Conservation (phyloP, 768 basidiomycete species). For the Cystoderma amianthinum region DNA sequence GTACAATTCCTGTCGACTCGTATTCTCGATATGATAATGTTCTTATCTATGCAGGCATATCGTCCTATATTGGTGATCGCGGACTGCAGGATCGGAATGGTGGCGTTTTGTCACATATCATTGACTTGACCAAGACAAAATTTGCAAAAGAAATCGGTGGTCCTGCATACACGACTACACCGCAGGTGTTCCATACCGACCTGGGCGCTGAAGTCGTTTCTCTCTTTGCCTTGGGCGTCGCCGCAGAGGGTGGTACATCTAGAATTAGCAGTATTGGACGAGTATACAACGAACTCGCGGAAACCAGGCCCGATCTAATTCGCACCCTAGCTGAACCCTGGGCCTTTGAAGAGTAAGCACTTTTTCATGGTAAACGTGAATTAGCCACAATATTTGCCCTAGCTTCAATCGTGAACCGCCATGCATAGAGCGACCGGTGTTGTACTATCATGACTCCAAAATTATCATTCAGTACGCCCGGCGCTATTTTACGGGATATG, state of each 20-base stretch:
- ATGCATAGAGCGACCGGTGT: constrained; percentile 28
- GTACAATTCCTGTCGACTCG: constrained; percentile 35
- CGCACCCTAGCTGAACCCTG: constrained; percentile 32
- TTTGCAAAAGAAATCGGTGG: constrained; percentile 28
- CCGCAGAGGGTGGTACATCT: constrained; percentile 36
- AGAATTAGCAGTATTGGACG: constrained; percentile 36
- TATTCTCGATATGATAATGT: constrained; percentile 32
- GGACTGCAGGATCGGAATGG: constrained; percentile 15
- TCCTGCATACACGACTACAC: constrained; percentile 41
- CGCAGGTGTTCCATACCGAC: constrained; percentile 46
- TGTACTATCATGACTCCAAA: constrained; percentile 30
- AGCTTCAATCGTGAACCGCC: constrained; percentile 31
- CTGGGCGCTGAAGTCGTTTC: constrained; percentile 35
- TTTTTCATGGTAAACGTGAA: not conserved
- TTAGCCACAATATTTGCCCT: not conserved
- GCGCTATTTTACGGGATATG: constrained; percentile 19
- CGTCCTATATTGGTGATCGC: constrained; percentile 12
- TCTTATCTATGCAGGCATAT: constrained; percentile 34
- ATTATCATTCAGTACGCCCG: constrained; percentile 41
- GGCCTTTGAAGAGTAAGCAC: constrained; percentile 31
- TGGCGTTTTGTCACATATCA: constrained; percentile 40
- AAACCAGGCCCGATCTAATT: constrained; percentile 37
- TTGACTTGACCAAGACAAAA: constrained; percentile 32
- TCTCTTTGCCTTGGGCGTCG: constrained; percentile 31
- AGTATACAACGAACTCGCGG: constrained; percentile 42